Conservation (phyloP, 768 basidiomycete species). For the Tricholoma terreum region DNA sequence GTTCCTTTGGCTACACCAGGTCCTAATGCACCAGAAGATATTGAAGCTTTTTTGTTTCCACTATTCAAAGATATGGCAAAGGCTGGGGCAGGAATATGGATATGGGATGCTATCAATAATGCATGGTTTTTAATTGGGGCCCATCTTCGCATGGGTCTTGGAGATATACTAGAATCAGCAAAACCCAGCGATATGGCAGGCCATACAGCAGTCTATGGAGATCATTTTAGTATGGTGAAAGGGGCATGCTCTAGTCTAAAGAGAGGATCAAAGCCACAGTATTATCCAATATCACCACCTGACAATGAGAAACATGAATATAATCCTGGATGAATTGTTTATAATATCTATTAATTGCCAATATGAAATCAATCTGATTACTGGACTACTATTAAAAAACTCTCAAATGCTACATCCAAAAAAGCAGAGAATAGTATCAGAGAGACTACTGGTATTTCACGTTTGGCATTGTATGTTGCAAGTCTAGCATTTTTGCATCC, state of each 20-base stretch:
- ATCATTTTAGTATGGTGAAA: constrained; percentile 25
- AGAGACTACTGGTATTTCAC: not conserved
- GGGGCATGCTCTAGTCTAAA: constrained; percentile 20
- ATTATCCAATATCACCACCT: constrained; percentile 26
- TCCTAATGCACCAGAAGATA: too few relatives aligned
- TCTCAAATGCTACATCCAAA: not conserved
- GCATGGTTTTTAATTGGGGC: constrained; percentile 19
- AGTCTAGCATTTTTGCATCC: not conserved
- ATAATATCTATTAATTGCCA: not conserved
- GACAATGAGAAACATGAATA: constrained; percentile 12
- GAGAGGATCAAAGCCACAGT: constrained; percentile 21
- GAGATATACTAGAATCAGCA: constrained; percentile 32
- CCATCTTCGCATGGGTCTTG: constrained; percentile 19
- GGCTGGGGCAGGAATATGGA: constrained; percentile 29
- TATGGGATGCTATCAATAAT: constrained; percentile 28
- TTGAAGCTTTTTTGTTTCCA: too few relatives aligned
- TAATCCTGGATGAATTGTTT: constrained; percentile 19
- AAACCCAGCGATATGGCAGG: constrained; percentile 32
- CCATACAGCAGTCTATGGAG: constrained; percentile 25
- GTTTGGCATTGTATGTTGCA: not conserved
- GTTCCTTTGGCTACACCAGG: too few relatives aligned
- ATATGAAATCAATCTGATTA: not conserved
- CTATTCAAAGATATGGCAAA: constrained; percentile 19
- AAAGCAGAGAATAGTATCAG: not conserved
- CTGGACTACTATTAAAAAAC: not conserved